A percentile compares a stretch with the other conserved stretches of the same genome.
phyloP scores from a whole-genome alignment of 306 rosid species.

The Lotus japonicus region DNA sequence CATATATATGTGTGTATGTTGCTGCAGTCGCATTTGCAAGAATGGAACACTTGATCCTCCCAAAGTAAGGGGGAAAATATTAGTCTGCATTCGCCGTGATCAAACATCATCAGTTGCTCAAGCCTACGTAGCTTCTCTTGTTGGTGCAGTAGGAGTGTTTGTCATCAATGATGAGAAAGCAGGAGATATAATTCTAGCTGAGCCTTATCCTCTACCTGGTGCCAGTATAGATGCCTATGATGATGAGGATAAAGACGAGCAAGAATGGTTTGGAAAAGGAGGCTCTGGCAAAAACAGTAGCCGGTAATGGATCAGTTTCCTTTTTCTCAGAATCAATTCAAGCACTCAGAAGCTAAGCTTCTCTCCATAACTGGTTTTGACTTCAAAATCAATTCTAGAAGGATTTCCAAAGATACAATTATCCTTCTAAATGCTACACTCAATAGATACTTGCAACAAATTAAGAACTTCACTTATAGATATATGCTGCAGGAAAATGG shows the following conservation, averaged over 20 bases:
- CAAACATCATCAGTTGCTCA: constrained; percentile 26
- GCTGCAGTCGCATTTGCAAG: constrained; percentile 27
- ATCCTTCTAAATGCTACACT: not conserved
- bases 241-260: not conserved
- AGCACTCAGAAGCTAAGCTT: no score
- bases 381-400: no score
- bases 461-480: not conserved
- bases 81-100: constrained; percentile 41
- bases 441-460: not conserved
- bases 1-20: not conserved
- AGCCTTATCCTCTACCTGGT: constrained; percentile 41
- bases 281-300: constrained; percentile 28
- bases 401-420: not conserved
- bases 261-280: constrained; percentile 24
- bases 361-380: no score
- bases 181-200: constrained; percentile 36
- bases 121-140: constrained; percentile 30
- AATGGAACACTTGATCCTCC: constrained; percentile 26
- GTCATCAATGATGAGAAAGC: constrained; percentile 27
- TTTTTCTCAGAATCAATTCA: no score
- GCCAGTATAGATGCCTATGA: constrained; percentile 7
- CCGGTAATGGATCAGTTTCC: constrained; percentile 24
- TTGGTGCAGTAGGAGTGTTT: constrained; percentile 57
- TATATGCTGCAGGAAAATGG: constrained; percentile 31
- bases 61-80: constrained; percentile 24